These are phyloP conservation scores for Papiliotrema terrestris DNA, from an alignment of 1,284 basidiomycete genomes.

Conservation along the genomic window DNA sequence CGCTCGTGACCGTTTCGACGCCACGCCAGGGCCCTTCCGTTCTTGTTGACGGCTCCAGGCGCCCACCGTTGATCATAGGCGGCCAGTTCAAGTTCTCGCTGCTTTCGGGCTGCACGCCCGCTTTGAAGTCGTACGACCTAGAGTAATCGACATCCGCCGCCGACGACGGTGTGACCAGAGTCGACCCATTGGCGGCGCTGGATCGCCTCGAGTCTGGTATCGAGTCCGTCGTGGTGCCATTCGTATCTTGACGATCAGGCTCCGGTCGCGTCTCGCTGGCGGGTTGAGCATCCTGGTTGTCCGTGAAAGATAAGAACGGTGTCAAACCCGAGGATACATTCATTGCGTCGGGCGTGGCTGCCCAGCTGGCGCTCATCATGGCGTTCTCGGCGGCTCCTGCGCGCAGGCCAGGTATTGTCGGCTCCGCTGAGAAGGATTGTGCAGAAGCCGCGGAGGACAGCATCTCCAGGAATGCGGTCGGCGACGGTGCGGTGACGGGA, in stretches of 20 bases:
- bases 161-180: too few relatives aligned
- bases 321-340: conserved; percentile 18
- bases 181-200: not conserved
- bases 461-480: conserved; percentile 44
- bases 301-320: conserved; percentile 13
- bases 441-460: conserved; percentile 34
- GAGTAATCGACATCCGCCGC: too few relatives aligned
- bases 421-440: conserved; percentile 8
- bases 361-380: conserved; percentile 18
- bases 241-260: not conserved
- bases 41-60: not conserved
- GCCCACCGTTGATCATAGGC: not conserved
- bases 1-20: not conserved
- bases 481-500: conserved; percentile 23
- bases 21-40: conserved; percentile 1
- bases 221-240: not conserved
- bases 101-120: too few relatives aligned
- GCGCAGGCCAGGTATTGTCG: conserved; percentile 9
- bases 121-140: not conserved
- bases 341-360: conserved; percentile 2
- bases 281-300: not conserved
- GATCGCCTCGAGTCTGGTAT: conserved; percentile 10
- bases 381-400: conserved; percentile 12
- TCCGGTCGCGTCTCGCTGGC: not conserved
- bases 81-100: conserved; percentile 1